A percentile compares a stretch with the other conserved stretches of the same genome.
Evolutionary conservation across 306 rosid species (phyloP).

Genomic region (Inga leiocalycina): DNA sequence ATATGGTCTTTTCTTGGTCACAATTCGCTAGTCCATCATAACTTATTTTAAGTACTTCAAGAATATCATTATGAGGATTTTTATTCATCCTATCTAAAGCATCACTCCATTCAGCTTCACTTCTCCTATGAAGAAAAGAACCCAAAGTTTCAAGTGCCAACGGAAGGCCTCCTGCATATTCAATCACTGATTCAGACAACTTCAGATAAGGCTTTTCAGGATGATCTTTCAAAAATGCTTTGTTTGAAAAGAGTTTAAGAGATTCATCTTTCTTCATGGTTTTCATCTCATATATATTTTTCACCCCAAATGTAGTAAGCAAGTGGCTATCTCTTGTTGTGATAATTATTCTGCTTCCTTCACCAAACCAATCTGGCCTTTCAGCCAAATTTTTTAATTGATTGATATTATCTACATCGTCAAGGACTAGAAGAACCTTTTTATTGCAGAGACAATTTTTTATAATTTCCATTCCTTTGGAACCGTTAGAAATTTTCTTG

Average conservation of each 20-base stretch:
- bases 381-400: not conserved
- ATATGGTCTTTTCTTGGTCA: not conserved
- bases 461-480: no score
- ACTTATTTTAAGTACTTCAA: not conserved
- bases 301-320: not conserved
- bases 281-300: not conserved
- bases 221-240: not conserved
- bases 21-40: not conserved
- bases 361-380: not conserved
- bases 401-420: no score
- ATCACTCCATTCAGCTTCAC: not conserved
- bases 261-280: not conserved
- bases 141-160: not conserved
- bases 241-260: not conserved
- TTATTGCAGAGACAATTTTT: no score
- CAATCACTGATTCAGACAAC: not conserved
- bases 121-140: not conserved
- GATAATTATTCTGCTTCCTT: not conserved
- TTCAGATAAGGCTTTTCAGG: not conserved
- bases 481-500: no score
- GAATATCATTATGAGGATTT: no score
- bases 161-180: not conserved
- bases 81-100: not conserved
- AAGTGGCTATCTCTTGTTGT: constrained; percentile 17
- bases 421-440: no score